Evolutionary conservation across 2,329 filamentous ascomycete genomes (phyloP).

Genomic region (Aureobasidium sp.): DNA sequence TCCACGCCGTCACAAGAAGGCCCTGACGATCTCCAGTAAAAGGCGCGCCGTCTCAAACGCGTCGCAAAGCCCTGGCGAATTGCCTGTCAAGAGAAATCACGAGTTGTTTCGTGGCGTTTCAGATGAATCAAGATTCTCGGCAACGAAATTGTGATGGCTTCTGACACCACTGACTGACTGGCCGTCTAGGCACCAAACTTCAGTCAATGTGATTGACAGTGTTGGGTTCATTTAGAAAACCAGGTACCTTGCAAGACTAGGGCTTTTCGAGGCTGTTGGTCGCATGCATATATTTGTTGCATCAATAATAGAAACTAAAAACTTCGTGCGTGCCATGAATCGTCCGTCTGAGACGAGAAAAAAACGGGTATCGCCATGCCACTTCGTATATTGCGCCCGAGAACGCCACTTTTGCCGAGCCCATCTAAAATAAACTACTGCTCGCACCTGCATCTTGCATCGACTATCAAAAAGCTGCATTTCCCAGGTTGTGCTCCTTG

Average conservation of each 20-base stretch:
- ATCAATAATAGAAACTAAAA: not conserved
- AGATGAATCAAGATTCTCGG: slow-evolving; percentile 2
- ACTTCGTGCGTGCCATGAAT: slow-evolving; percentile 6
- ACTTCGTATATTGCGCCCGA: not conserved
- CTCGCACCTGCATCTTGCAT: slow-evolving; percentile 10
- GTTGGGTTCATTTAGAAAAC: not conserved
- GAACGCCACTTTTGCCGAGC: slow-evolving; percentile 9
- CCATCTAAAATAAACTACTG: slow-evolving; percentile 3
- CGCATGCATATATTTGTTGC: slow-evolving; percentile 6
- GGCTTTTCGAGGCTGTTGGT: not conserved
- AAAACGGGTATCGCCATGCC: slow-evolving; percentile 14
- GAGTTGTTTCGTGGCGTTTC: slow-evolving; percentile 12
- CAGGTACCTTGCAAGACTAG: not conserved
- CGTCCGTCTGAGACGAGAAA: slow-evolving; percentile 2
- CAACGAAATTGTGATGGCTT: slow-evolving; percentile 13
- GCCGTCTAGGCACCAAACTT: not conserved
- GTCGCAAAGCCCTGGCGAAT: slow-evolving; percentile 1
- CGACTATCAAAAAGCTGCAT: slow-evolving; percentile 25
- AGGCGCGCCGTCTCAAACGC: slow-evolving; percentile 10
- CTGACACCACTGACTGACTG: not conserved
- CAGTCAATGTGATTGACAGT: not conserved
- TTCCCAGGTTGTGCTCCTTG: slow-evolving; percentile 51
- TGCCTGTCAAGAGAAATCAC: slow-evolving; percentile 6
- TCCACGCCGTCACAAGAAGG: slow-evolving; percentile 4
- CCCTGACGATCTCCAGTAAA: slow-evolving; percentile 11